These are phyloP conservation scores for Pichia scutulata DNA, from an alignment of 805 yeast species.

Conservation along the genomic window DNA sequence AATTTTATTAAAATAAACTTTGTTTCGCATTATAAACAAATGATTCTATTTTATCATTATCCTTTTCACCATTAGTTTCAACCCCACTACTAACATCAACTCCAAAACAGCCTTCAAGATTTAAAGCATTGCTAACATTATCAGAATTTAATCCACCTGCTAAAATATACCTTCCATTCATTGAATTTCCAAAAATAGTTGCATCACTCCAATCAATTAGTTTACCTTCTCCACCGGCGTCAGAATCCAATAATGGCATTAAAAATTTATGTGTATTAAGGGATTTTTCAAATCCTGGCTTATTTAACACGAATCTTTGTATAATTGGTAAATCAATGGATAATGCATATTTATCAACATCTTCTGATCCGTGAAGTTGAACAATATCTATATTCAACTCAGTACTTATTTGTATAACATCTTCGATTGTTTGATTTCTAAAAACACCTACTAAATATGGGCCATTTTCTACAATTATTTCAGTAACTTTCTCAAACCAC, in stretches of 20 bases:
- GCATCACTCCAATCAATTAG: slow-evolving; percentile 64
- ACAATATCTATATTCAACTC: slow-evolving; percentile 61
- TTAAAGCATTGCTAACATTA: slow-evolving; percentile 53
- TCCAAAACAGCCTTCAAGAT: slow-evolving; percentile 60
- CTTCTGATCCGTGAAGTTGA: slow-evolving; percentile 81
- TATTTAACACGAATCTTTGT: slow-evolving; percentile 61
- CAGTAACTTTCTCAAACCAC: slow-evolving; percentile 28
- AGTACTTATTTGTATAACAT: slow-evolving; percentile 39
- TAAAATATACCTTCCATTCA: slow-evolving; percentile 42
- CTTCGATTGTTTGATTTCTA: slow-evolving; percentile 66
- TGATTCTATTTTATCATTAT: slow-evolving; percentile 46
- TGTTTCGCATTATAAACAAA: slow-evolving; percentile 51
- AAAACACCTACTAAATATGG: slow-evolving; percentile 86
- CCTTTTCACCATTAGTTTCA: slow-evolving; percentile 73
- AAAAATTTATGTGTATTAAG: slow-evolving; percentile 32
- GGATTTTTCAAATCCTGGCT: slow-evolving; percentile 28
- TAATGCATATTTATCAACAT: slow-evolving; percentile 38
- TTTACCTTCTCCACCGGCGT: slow-evolving; percentile 87
- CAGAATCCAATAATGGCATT: slow-evolving; percentile 73
- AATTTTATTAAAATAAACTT: not conserved
- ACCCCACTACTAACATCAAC: slow-evolving; percentile 96
- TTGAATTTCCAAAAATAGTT: slow-evolving; percentile 27
- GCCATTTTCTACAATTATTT: slow-evolving; percentile 32
- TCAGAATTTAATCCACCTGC: slow-evolving; percentile 88
- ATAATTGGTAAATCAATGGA: slow-evolving; percentile 50